Conservation (phyloP, 352 stramenopile species). For the Elongisporangium prolatum region DNA sequence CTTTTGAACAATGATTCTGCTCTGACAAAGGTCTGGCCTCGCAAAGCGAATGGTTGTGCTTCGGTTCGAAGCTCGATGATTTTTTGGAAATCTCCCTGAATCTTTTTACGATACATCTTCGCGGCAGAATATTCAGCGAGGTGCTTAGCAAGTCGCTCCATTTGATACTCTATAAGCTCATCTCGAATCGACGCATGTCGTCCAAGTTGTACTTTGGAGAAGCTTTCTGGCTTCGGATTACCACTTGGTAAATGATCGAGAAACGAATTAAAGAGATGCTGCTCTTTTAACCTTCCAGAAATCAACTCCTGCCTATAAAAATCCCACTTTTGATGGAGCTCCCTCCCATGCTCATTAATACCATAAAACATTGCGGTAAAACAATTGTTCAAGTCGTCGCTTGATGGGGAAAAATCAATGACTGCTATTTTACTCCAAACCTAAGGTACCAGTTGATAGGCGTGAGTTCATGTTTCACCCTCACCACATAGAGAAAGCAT, state of each 20-base stretch:
- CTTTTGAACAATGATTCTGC: constrained; percentile 17
- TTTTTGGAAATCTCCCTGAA: constrained; percentile 9
- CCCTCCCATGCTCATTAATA: constrained; percentile 4
- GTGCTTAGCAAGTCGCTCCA: constrained; percentile 26
- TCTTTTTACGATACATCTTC: constrained; percentile 10
- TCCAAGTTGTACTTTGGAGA: not conserved
- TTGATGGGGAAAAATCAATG: constrained; percentile 36
- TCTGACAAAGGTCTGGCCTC: constrained; percentile 14
- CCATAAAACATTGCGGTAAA: constrained; percentile 26
- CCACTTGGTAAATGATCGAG: constrained; percentile 1
- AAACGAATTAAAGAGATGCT: constrained; percentile 5
- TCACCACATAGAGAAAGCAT: not conserved
- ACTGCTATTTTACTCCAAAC: constrained; percentile 45
- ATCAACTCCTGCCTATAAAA: not conserved
- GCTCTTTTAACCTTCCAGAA: not conserved
- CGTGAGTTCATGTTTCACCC: not conserved
- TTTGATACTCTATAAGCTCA: constrained; percentile 12
- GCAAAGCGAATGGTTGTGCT: constrained; percentile 15
- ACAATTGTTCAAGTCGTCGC: constrained; percentile 27
- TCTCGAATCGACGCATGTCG: not conserved
- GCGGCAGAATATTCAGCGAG: constrained; percentile 19
- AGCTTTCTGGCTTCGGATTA: not conserved
- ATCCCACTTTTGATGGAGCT: constrained; percentile 1
- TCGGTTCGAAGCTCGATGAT: constrained; percentile 7
- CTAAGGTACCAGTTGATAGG: constrained; percentile 12